A percentile compares a stretch with the other conserved stretches of the same genome.
These are phyloP conservation scores for Lophium mytilinum DNA, from an alignment of 495 filamentous ascomycete species.

Conservation along the genomic window DNA sequence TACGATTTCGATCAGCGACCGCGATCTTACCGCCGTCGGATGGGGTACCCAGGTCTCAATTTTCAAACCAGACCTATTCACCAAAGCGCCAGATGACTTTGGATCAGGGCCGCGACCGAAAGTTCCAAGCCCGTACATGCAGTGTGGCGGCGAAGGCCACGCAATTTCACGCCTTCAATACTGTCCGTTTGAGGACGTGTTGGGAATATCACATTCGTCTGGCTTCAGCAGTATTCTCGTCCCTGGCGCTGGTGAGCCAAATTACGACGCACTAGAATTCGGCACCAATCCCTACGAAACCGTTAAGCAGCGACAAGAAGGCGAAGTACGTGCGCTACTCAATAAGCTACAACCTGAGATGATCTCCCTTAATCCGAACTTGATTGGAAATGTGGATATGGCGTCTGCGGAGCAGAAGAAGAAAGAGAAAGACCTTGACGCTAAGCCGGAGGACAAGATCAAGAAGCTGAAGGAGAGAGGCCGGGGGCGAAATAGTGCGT, in stretches of 20 bases:
- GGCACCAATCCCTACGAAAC: conserved; percentile 89
- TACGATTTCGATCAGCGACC: conserved; percentile 79
- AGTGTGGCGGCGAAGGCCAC: conserved; percentile 81
- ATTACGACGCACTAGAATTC: conserved; percentile 83
- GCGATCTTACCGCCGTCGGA: conserved; percentile 75
- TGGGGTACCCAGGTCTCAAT: conserved; percentile 86
- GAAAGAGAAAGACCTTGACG: conserved; percentile 67
- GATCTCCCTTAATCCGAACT: conserved; percentile 89
- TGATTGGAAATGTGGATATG: conserved; percentile 77
- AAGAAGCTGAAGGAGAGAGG: conserved; percentile 64
- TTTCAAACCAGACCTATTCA: conserved; percentile 50
- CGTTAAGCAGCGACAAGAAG: conserved; percentile 82
- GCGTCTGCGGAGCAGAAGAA: conserved; percentile 62
- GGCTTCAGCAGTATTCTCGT: conserved; percentile 86
- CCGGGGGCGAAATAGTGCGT: conserved; percentile 81
- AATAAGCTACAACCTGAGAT: conserved; percentile 95
- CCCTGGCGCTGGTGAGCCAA: conserved; percentile 90
- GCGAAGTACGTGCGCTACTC: conserved; percentile 78
- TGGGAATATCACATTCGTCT: conserved; percentile 74
- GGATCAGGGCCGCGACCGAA: conserved; percentile 58
- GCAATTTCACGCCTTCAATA: conserved; percentile 72
- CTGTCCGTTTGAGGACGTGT: conserved; percentile 91
- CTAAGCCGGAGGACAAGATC: conserved; percentile 58
- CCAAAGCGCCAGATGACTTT: conserved; percentile 36
- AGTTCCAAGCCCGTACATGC: conserved; percentile 83